phyloP scores from a whole-genome alignment of 352 stramenopile species.

The Pythium sukuiense region DNA sequence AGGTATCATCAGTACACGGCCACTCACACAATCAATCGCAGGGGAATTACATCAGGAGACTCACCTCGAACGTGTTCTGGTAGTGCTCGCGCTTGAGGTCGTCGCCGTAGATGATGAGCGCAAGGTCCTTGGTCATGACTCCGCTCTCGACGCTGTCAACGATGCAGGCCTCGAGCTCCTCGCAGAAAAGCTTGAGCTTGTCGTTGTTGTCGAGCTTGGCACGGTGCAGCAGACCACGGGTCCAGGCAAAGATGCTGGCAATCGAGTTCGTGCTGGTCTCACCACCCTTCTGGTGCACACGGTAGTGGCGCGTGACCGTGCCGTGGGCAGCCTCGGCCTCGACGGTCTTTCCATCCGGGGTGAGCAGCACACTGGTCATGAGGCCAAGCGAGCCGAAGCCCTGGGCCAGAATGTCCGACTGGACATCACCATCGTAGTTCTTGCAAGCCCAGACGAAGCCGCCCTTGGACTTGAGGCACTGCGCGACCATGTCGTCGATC shows the following conservation, averaged over 20 bases:
- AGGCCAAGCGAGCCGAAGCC: constrained; percentile 87
- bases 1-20: background rate
- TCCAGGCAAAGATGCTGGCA: constrained; percentile 90
- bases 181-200: constrained; percentile 66
- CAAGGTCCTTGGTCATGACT: constrained; percentile 89
- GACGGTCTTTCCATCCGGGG: constrained; percentile 83
- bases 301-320: constrained; percentile 89
- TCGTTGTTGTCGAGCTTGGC: constrained; percentile 86
- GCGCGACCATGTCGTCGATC: constrained; percentile 91
- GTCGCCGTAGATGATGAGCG: constrained; percentile 76
- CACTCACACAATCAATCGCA: background rate
- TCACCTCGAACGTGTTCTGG: constrained; percentile 64
- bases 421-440: constrained; percentile 92
- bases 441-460: constrained; percentile 91
- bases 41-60: background rate
- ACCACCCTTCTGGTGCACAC: constrained; percentile 86
- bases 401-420: constrained; percentile 89
- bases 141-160: constrained; percentile 83
- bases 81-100: constrained; percentile 80
- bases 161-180: constrained; percentile 73
- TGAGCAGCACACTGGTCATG: constrained; percentile 87
- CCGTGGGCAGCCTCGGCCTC: constrained; percentile 89
- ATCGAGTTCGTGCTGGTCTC: constrained; percentile 90
- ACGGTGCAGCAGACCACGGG: constrained; percentile 76
- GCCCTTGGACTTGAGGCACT: constrained; percentile 86